Evolutionary conservation across 192 early-diverging fungal genomes (phyloP).

Genomic region (Coemansia sp.): DNA sequence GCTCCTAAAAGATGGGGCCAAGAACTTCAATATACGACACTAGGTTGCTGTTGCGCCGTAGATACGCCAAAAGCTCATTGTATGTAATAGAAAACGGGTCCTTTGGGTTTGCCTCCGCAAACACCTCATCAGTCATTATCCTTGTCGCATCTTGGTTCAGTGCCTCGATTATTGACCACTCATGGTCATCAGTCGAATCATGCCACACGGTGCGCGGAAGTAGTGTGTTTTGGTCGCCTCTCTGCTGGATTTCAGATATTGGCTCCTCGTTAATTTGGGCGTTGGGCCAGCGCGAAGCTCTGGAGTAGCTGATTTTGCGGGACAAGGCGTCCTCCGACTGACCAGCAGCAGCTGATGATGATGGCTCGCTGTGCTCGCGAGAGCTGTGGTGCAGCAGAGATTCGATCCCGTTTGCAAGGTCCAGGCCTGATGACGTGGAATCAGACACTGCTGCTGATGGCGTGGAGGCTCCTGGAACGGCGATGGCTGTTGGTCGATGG

Average conservation of each 20-base stretch:
- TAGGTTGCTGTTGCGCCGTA: slow-evolving; percentile 77
- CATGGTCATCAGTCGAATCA: slow-evolving; percentile 58
- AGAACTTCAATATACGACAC: slow-evolving; percentile 89
- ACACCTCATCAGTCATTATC: slow-evolving; percentile 91
- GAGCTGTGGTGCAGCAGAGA: slow-evolving; percentile 18
- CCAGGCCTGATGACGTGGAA: slow-evolving; percentile 3
- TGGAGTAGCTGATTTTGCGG: background rate
- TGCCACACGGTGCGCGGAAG: slow-evolving; percentile 47
- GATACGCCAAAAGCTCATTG: slow-evolving; percentile 78
- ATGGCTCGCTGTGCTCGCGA: background rate
- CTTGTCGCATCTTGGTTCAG: slow-evolving; percentile 91
- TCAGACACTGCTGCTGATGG: background rate
- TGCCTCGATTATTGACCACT: slow-evolving; percentile 87
- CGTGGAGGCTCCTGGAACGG: background rate
- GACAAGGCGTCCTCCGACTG: background rate
- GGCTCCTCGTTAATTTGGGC: slow-evolving; percentile 4
- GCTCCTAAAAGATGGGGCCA: slow-evolving; percentile 78
- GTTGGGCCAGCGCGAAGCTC: background rate
- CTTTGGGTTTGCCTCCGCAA: slow-evolving; percentile 59
- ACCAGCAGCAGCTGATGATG: background rate
- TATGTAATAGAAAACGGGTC: slow-evolving; percentile 69
- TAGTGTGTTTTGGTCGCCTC: slow-evolving; percentile 8
- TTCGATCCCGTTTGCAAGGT: slow-evolving; percentile 9
- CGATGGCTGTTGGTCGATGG: slow-evolving; percentile 10
- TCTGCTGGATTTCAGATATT: background rate